phyloP scores from a whole-genome alignment of 2,329 filamentous ascomycete species.

The Bipolaris gigantea region DNA sequence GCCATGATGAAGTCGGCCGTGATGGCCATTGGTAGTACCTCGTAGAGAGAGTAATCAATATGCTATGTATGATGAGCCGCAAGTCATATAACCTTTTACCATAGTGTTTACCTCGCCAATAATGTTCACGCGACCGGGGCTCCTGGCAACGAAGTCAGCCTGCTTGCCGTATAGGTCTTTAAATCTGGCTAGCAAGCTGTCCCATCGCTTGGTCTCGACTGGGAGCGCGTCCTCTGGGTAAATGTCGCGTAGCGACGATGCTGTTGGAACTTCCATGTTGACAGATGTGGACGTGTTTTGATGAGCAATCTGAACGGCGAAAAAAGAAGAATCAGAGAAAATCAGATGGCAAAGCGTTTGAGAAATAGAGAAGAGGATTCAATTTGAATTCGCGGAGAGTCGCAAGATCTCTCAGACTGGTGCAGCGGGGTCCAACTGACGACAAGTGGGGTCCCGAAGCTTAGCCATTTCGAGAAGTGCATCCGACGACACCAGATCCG shows the following conservation, averaged over 20 bases:
- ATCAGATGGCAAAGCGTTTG: not conserved
- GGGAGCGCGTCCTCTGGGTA: constrained; percentile 75
- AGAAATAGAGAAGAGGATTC: constrained; percentile 4
- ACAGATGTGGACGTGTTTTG: not conserved
- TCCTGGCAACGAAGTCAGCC: constrained; percentile 82
- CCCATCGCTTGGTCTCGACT: constrained; percentile 74
- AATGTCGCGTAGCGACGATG: constrained; percentile 74
- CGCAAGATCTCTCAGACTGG: constrained; percentile 22
- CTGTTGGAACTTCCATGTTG: constrained; percentile 66
- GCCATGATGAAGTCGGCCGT: constrained; percentile 89
- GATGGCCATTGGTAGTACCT: constrained; percentile 93
- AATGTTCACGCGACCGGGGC: constrained; percentile 93
- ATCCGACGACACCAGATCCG: constrained; percentile 19
- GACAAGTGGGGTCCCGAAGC: constrained; percentile 27
- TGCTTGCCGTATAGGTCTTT: constrained; percentile 67
- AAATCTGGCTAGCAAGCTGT: constrained; percentile 71
- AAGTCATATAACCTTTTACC: not conserved
- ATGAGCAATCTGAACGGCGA: not conserved
- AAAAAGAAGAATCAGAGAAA: constrained; percentile 4
- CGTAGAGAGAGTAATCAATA: constrained; percentile 97
- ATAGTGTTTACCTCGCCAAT: constrained; percentile 70
- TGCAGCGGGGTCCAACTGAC: constrained; percentile 26
- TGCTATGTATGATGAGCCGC: constrained; percentile 56
- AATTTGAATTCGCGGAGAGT: constrained; percentile 18
- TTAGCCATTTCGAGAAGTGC: constrained; percentile 22